A percentile compares a stretch with the other conserved stretches of the same genome.
Conservation (phyloP, 805 yeast species). For the Cyberlindnera petersonii region DNA sequence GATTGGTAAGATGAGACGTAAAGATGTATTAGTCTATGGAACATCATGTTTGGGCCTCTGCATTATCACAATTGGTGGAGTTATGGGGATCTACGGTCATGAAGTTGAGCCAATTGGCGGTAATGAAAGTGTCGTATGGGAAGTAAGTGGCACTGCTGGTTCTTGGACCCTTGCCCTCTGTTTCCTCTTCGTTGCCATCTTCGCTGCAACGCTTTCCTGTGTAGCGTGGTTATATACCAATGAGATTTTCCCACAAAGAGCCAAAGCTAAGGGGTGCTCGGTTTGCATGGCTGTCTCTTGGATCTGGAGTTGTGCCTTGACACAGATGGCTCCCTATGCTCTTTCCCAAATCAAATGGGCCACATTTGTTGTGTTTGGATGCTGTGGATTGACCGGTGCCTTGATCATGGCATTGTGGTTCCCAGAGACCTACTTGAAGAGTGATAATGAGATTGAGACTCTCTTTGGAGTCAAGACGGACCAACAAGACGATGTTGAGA, state of each 20-base stretch:
- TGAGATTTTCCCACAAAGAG: constrained; percentile 43
- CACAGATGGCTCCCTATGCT: constrained; percentile 38
- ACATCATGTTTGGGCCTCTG: constrained; percentile 34
- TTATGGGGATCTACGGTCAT: constrained; percentile 37
- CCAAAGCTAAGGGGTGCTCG: constrained; percentile 45
- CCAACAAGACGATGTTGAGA: constrained; percentile 1
- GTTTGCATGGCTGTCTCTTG: constrained; percentile 45
- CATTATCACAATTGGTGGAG: constrained; percentile 32
- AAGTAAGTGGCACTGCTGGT: constrained; percentile 36
- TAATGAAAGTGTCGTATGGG: constrained; percentile 35
- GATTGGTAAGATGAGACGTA: constrained; percentile 43
- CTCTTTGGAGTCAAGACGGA: constrained; percentile 15
- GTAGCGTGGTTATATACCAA: constrained; percentile 48
- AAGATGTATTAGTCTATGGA: constrained; percentile 45
- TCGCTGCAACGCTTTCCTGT: constrained; percentile 43
- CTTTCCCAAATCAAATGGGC: constrained; percentile 36
- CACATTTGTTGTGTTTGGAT: constrained; percentile 38
- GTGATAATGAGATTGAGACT: constrained; percentile 26
- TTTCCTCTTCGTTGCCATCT: constrained; percentile 42
- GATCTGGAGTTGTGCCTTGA: constrained; percentile 36
- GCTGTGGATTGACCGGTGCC: constrained; percentile 31
- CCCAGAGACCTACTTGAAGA: constrained; percentile 42
- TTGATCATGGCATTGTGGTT: constrained; percentile 31
- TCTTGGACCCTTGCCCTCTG: constrained; percentile 41
- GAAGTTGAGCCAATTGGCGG: constrained; percentile 30